A percentile compares a stretch with the other conserved stretches of the same genome.
These are phyloP conservation scores for Beauveria scarabaeidicola DNA, from an alignment of 2,329 filamentous ascomycete species.

Conservation along the genomic window DNA sequence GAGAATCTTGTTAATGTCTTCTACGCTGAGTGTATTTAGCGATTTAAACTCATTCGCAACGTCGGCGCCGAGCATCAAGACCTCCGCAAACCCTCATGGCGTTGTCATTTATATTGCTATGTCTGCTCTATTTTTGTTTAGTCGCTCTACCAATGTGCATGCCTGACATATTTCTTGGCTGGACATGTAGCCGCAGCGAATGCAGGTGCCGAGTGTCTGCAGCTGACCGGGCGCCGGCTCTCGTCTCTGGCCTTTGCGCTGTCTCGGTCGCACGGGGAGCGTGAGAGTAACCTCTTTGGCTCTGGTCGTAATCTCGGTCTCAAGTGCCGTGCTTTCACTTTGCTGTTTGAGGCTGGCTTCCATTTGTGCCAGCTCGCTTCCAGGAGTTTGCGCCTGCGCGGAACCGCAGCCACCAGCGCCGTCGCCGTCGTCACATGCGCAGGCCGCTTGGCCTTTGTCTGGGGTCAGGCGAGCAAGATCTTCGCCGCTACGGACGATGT, in stretches of 20 bases:
- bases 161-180: conserved; percentile 93
- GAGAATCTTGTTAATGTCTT: neutral
- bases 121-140: conserved; percentile 70
- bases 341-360: conserved; percentile 42
- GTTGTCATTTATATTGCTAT: conserved; percentile 40
- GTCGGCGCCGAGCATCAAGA: neutral
- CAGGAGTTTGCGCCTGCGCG: conserved; percentile 53
- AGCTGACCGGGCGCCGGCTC: conserved; percentile 32
- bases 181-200: conserved; percentile 88
- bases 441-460: conserved; percentile 28
- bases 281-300: conserved; percentile 22
- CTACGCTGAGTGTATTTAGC: neutral
- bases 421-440: conserved; percentile 29
- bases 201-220: conserved; percentile 74
- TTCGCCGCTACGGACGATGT: conserved; percentile 90
- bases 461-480: conserved; percentile 77
- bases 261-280: conserved; percentile 25
- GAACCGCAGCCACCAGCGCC: conserved; percentile 61
- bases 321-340: conserved; percentile 17
- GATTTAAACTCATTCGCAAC: neutral
- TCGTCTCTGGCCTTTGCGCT: conserved; percentile 19
- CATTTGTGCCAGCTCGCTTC: conserved; percentile 74
- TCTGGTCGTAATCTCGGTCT: conserved; percentile 25
- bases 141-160: conserved; percentile 76
- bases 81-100: neutral